Percentiles rank a stretch among this genome's conserved stretches.
phyloP scores from a whole-genome alignment of 768 basidiomycete species.

The Trametes villosa region DNA sequence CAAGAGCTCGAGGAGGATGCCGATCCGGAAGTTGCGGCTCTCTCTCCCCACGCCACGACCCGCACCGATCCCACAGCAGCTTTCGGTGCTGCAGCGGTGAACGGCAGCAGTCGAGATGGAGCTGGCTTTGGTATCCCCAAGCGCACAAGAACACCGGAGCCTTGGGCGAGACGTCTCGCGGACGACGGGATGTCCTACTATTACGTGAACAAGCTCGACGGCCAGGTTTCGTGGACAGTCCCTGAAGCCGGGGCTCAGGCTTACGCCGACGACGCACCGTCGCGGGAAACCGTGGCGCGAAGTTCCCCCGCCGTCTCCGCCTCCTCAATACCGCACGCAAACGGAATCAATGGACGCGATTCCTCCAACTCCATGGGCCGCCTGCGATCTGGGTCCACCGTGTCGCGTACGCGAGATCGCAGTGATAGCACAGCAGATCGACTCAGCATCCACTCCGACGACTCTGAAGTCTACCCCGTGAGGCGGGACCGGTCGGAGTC shows the following conservation, averaged over 20 bases:
- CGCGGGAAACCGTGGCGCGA: not conserved
- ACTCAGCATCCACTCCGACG: conserved; percentile 77
- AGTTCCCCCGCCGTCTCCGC: not conserved
- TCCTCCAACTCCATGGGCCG: conserved; percentile 10
- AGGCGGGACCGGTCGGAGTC: conserved; percentile 35
- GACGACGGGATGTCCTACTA: conserved; percentile 85
- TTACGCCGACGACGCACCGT: not conserved
- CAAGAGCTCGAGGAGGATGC: conserved; percentile 70
- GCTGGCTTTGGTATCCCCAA: conserved; percentile 66
- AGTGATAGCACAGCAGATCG: conserved; percentile 43
- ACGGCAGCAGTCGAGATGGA: conserved; percentile 16
- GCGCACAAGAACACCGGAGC: conserved; percentile 68
- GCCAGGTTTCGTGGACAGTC: conserved; percentile 65
- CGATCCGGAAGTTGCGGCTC: conserved; percentile 63
- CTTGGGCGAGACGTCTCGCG: conserved; percentile 81
- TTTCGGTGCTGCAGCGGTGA: conserved; percentile 47
- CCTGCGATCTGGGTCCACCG: conserved; percentile 41
- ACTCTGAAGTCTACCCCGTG: conserved; percentile 69
- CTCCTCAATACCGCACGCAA: conserved; percentile 9
- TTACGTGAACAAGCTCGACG: conserved; percentile 74
- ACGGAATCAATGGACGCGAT: conserved; percentile 14
- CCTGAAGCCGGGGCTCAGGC: conserved; percentile 19
- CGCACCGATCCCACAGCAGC: conserved; percentile 59
- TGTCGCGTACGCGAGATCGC: conserved; percentile 35
- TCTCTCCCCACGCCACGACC: conserved; percentile 58